phyloP scores from a whole-genome alignment of 805 yeast species.

The Torulaspora delbrueckii region DNA sequence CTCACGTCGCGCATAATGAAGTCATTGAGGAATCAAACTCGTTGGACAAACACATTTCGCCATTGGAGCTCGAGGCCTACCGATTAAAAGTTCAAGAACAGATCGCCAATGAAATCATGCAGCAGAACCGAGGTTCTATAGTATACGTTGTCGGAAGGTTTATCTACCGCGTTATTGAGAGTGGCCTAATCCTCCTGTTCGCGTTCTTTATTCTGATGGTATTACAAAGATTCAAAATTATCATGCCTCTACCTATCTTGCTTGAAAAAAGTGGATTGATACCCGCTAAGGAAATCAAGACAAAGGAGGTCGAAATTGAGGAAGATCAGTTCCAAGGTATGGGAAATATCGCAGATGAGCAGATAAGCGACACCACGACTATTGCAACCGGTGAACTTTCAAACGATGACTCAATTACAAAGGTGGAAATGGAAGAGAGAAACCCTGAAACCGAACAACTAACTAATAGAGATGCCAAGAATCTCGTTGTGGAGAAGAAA shows the following conservation, averaged over 20 bases:
- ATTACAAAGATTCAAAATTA: slow-evolving; percentile 30
- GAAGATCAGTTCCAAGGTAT: slow-evolving; percentile 1
- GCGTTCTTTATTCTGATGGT: slow-evolving; percentile 29
- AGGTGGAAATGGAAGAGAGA: background rate
- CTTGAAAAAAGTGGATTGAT: slow-evolving; percentile 35
- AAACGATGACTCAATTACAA: slow-evolving; percentile 7
- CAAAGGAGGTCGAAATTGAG: slow-evolving; percentile 6
- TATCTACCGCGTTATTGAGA: slow-evolving; percentile 37
- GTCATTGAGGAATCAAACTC: slow-evolving; percentile 8
- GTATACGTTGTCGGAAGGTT: slow-evolving; percentile 27
- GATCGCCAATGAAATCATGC: slow-evolving; percentile 23
- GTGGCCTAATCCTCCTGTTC: slow-evolving; percentile 37
- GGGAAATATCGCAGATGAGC: background rate
- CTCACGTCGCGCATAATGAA: background rate
- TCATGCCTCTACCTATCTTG: slow-evolving; percentile 33
- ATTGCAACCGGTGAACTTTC: slow-evolving; percentile 2
- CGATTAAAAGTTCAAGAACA: slow-evolving; percentile 26
- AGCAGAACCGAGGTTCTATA: slow-evolving; percentile 14
- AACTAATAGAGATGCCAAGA: background rate
- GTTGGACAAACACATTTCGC: slow-evolving; percentile 26
- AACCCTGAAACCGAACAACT: background rate
- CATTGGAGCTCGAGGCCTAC: slow-evolving; percentile 25
- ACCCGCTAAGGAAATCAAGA: slow-evolving; percentile 22
- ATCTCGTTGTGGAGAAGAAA: slow-evolving; percentile 30
- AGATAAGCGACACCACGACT: background rate